Conservation (phyloP, 805 yeast genomes). For the Yarrowia phangngaensis region DNA sequence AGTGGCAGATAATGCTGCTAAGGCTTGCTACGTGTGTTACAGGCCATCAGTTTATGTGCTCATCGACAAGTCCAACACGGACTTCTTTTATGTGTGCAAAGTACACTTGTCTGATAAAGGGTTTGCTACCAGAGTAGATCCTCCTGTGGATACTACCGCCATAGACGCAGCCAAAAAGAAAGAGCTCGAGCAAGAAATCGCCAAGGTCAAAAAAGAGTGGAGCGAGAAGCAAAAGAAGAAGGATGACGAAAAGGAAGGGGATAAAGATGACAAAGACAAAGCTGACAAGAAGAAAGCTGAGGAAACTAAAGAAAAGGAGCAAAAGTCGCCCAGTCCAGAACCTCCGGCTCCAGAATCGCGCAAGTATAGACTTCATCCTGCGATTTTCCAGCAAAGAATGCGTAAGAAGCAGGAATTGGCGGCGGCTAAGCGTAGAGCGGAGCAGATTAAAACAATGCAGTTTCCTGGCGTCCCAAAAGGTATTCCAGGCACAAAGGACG, state of each 20-base stretch:
- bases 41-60: slow-evolving; percentile 51
- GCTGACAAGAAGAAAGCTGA: slow-evolving; percentile 16
- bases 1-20: slow-evolving; percentile 47
- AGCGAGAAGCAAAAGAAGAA: slow-evolving; percentile 29
- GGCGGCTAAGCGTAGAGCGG: slow-evolving; percentile 23
- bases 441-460: slow-evolving; percentile 27
- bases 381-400: slow-evolving; percentile 13
- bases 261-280: slow-evolving; percentile 29
- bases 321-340: slow-evolving; percentile 19
- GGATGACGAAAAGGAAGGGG: slow-evolving; percentile 30
- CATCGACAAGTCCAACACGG: slow-evolving; percentile 42
- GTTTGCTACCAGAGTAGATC: slow-evolving; percentile 46
- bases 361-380: slow-evolving; percentile 17
- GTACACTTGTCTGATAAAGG: slow-evolving; percentile 48
- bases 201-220: slow-evolving; percentile 38
- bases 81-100: slow-evolving; percentile 53
- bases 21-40: slow-evolving; percentile 52
- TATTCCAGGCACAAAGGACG: too few species aligned
- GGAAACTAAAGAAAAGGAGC: slow-evolving; percentile 35
- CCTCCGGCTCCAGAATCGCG: slow-evolving; percentile 1
- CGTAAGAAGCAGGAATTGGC: slow-evolving; percentile 19
- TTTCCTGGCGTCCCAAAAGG: slow-evolving; percentile 22
- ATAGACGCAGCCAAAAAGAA: slow-evolving; percentile 33
- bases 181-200: slow-evolving; percentile 38
- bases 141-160: slow-evolving; percentile 34